Evolutionary conservation across 2,329 filamentous ascomycete species (phyloP).

Genomic region (Rhynchosporium agropyri): DNA sequence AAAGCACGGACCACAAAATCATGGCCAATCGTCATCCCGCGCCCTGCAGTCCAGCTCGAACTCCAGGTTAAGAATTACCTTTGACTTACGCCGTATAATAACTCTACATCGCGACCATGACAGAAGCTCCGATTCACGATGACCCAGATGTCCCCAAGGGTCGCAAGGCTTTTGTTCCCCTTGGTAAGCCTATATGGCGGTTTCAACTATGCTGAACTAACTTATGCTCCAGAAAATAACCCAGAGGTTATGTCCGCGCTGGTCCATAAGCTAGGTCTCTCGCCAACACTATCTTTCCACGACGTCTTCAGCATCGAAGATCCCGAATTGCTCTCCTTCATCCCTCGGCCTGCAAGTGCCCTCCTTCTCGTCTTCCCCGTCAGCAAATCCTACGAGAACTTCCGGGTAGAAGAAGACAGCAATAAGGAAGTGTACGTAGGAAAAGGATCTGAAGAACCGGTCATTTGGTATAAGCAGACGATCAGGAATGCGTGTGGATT

Average conservation of each 20-base stretch:
- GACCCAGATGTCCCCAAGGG: conserved; percentile 40
- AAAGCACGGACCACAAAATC: too few species aligned
- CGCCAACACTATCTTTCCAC: conserved; percentile 74
- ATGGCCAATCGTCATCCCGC: too few species aligned
- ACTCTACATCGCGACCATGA: conserved; percentile 16
- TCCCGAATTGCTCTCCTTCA: conserved; percentile 80
- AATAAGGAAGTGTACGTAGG: conserved; percentile 65
- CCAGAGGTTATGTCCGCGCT: conserved; percentile 87
- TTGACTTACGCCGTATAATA: background rate
- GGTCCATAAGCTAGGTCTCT: conserved; percentile 82
- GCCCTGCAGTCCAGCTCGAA: too few species aligned
- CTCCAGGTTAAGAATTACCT: too few species aligned
- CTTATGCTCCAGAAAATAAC: conserved; percentile 63
- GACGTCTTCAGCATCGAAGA: conserved; percentile 94
- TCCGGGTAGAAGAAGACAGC: conserved; percentile 74
- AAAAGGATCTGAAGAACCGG: conserved; percentile 69
- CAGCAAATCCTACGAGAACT: conserved; percentile 76
- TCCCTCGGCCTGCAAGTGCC: conserved; percentile 86
- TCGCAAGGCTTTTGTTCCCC: conserved; percentile 41
- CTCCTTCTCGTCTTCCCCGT: conserved; percentile 94
- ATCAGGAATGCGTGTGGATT: conserved; percentile 94
- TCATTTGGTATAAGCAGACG: conserved; percentile 94
- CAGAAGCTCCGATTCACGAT: conserved; percentile 26
- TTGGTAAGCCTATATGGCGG: conserved; percentile 33
- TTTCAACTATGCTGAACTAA: background rate